Conservation (phyloP, 192 early-diverging fungal species). For the Coemansia sp. region DNA sequence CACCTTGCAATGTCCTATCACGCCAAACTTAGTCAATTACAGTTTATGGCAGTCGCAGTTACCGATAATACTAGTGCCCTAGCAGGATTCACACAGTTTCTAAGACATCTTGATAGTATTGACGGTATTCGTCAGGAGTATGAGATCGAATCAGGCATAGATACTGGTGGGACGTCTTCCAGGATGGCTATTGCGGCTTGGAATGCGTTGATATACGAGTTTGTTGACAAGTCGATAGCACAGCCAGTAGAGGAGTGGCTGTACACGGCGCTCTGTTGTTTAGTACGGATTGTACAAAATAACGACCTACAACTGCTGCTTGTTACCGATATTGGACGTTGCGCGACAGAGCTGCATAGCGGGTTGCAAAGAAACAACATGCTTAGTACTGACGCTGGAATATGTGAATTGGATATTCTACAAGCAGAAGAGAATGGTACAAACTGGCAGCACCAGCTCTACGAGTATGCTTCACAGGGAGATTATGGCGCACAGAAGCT, state of each 20-base stretch:
- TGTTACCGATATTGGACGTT: not conserved
- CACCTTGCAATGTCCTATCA: not conserved
- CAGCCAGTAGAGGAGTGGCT: constrained; percentile 28
- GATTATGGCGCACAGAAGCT: not conserved
- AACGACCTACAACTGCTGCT: not conserved
- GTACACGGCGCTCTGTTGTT: constrained; percentile 8
- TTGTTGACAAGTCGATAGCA: constrained; percentile 4
- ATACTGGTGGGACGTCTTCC: not conserved
- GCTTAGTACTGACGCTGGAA: not conserved
- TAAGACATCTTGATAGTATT: not conserved
- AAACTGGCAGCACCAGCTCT: not conserved
- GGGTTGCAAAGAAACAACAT: not conserved
- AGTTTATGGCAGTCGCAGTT: not conserved
- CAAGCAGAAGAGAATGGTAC: not conserved
- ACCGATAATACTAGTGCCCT: not conserved
- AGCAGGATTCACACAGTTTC: not conserved
- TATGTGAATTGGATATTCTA: not conserved
- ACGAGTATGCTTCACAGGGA: not conserved
- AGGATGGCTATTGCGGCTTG: constrained; percentile 6
- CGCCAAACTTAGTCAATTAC: not conserved
- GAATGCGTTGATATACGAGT: constrained; percentile 22
- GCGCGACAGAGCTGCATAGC: not conserved
- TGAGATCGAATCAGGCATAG: not conserved
- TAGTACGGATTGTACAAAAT: constrained; percentile 11
- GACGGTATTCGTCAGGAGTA: not conserved